A percentile compares a stretch with the other conserved stretches of the same genome.
Conservation (phyloP, 1,284 basidiomycete species). For the Ceratobasidium sp. region DNA sequence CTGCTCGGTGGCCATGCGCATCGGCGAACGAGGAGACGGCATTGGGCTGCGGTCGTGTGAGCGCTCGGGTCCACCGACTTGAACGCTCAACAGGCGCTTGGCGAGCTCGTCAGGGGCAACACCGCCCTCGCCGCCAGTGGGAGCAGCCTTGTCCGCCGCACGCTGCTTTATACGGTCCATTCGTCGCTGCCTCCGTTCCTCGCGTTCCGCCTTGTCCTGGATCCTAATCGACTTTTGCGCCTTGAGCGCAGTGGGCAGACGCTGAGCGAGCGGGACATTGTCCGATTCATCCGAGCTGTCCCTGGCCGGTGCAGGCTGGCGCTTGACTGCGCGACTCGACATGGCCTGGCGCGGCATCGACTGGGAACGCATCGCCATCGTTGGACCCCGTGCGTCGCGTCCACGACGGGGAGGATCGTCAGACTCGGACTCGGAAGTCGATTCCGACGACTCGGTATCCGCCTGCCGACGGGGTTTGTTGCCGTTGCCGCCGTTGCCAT, state of each 20-base stretch:
- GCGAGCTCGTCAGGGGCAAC: constrained; percentile 40
- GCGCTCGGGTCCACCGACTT: neutral
- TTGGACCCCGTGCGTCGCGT: neutral
- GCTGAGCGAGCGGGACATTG: constrained; percentile 76
- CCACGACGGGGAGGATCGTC: constrained; percentile 14
- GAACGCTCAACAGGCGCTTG: constrained; percentile 36
- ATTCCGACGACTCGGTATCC: constrained; percentile 16
- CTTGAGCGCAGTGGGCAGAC: constrained; percentile 75
- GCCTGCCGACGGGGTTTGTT: constrained; percentile 4
- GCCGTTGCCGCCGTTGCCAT: constrained; percentile 15
- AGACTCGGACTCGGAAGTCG: constrained; percentile 25
- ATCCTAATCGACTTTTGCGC: constrained; percentile 78
- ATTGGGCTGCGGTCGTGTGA: constrained; percentile 19
- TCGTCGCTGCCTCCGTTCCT: constrained; percentile 21
- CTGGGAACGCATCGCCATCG: constrained; percentile 8
- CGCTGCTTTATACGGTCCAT: constrained; percentile 18
- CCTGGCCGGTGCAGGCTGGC: constrained; percentile 3
- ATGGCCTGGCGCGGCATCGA: constrained; percentile 14
- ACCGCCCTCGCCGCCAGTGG: constrained; percentile 29
- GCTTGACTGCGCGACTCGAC: neutral
- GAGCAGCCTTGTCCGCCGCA: neutral
- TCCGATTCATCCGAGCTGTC: constrained; percentile 50
- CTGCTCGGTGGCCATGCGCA: neutral
- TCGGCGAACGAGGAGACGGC: constrained; percentile 22
- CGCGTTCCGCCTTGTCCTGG: constrained; percentile 54